phyloP scores from a whole-genome alignment of 2,329 filamentous ascomycete genomes.

The Sarocladium brachiariae region DNA sequence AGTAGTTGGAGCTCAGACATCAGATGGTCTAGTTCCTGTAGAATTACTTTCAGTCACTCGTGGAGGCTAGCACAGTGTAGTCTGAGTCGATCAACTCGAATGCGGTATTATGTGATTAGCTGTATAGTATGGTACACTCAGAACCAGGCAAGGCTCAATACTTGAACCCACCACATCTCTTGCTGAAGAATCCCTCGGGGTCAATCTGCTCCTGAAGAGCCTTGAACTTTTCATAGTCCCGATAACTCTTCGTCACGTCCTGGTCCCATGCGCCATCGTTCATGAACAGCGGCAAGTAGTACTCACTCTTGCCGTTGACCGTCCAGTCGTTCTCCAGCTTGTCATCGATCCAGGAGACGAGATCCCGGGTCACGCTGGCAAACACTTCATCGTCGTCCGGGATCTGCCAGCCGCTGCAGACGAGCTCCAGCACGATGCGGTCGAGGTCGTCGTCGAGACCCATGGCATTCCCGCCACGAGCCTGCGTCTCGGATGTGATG shows the following conservation, averaged over 20 bases:
- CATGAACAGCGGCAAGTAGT: conserved; percentile 25
- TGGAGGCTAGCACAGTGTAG: no score
- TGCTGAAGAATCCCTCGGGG: conserved; percentile 21
- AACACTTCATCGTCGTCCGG: neutral
- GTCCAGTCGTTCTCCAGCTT: neutral
- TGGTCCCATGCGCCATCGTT: conserved; percentile 29
- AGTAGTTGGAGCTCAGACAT: no score
- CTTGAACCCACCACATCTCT: conserved; percentile 20
- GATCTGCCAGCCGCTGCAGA: neutral
- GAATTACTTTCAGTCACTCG: no score
- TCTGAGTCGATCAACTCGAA: no score
- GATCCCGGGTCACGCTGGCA: neutral
- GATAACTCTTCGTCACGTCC: conserved; percentile 22
- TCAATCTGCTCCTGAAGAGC: conserved; percentile 24
- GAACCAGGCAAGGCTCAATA: conserved; percentile 12
- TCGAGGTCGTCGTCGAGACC: neutral
- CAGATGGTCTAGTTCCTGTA: no score
- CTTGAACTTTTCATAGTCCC: conserved; percentile 23
- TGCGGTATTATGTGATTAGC: no score
- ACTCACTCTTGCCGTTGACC: neutral
- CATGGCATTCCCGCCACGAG: conserved; percentile 5
- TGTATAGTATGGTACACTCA: no score
- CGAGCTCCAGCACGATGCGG: conserved; percentile 1
- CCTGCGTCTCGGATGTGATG: conserved; percentile 1
- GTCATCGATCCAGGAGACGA: conserved; percentile 1